Evolutionary conservation across 345 rosid species (phyloP), one percentile per base, ranked within the genome.

Genomic region (Arabis alpina): DNA sequence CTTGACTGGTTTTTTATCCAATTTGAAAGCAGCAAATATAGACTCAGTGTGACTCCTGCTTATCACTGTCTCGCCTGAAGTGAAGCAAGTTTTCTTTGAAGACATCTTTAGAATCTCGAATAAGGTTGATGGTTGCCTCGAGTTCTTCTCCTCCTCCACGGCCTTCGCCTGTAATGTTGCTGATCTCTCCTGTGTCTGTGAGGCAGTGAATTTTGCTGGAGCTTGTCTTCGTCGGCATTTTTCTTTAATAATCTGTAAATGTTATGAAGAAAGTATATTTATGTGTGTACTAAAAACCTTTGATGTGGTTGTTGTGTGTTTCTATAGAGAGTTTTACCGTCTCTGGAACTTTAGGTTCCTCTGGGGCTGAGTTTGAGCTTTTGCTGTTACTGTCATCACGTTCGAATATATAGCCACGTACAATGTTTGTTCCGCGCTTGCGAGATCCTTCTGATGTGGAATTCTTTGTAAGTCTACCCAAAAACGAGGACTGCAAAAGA

Each of bases 401-500:
- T 80, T 89, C 96, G 61, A 94, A 91, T 78, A 91, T 76, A 77
- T 86, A 94, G 48, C 93, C 82, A 49, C 91, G 86, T 25, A 74
- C 81, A n/a, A 68, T 55, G 77, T 81, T 74, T 45, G 88, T 72
- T 66, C 87, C 90, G 4, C 82, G 82, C 78, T 85, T 94, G 61
- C 76, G 77, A 40, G 82, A 68, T 47, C 65, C 71, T 56, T 86
- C 81, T 63, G 92, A 83, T 59, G 77, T 27, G 19, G 88, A 81
- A 69, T 70, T 79, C 67, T 78, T 88, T 50, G 84, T 49, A 11
- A 83, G 81, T 70, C 88, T 78, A 51, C 93, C 80, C 15, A 94
- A 70, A 77, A 94, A 94, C 73, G 97, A 88, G 74, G 97, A 79
- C 97, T 89, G 95, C 84, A 79, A 81, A 67, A 60, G 23, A 69